Conservation (phyloP, 1,284 basidiomycete genomes). For the Fomitopsis pinicola region DNA sequence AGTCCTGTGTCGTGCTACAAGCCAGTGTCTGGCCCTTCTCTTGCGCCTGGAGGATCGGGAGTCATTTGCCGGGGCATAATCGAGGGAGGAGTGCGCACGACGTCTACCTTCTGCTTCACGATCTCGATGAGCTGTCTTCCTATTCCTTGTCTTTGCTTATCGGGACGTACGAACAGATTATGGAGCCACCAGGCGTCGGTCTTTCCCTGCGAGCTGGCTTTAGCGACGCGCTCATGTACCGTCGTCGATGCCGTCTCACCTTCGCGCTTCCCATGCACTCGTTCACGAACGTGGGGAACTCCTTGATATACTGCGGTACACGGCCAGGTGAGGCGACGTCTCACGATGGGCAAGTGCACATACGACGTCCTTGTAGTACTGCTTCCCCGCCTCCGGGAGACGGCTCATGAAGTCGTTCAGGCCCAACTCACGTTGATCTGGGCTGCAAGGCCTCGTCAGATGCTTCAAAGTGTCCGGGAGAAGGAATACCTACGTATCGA, state of each 20-base stretch:
- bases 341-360: not conserved
- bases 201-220: slow-evolving; percentile 7
- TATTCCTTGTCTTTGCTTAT: slow-evolving; percentile 16
- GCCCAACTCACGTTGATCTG: slow-evolving; percentile 14
- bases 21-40: slow-evolving; percentile 11
- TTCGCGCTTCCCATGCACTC: slow-evolving; percentile 7
- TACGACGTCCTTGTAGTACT: slow-evolving; percentile 14
- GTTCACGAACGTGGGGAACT: slow-evolving; percentile 15
- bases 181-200: slow-evolving; percentile 19
- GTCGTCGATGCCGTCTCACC: not conserved
- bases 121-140: slow-evolving; percentile 9
- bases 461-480: not conserved
- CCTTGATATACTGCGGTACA: slow-evolving; percentile 9
- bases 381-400: slow-evolving; percentile 11
- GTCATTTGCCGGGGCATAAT: not conserved
- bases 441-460: slow-evolving; percentile 1
- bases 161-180: slow-evolving; percentile 14
- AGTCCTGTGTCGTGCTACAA: slow-evolving; percentile 7
- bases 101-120: slow-evolving; percentile 11
- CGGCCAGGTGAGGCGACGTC: not conserved
- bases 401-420: slow-evolving; percentile 14
- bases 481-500: slow-evolving; percentile 15
- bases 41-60: not conserved
- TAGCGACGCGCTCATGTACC: not conserved
- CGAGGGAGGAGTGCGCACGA: not conserved